Conservation (phyloP, 768 basidiomycete genomes). For the Termitomyces sp. region DNA sequence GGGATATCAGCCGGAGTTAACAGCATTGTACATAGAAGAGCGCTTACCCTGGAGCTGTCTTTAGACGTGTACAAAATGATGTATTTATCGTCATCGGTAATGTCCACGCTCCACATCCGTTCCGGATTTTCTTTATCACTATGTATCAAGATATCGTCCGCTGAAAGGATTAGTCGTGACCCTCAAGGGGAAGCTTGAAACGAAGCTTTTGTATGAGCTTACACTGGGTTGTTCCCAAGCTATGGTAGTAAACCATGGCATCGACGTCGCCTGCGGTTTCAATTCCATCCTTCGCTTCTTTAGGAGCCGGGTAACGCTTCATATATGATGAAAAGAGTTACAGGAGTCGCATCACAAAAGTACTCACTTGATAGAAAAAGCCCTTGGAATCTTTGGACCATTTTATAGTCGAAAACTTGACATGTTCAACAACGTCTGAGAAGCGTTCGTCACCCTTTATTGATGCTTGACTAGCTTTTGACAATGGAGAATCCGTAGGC, state of each 20-base stretch:
- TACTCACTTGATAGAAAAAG: slow-evolving; percentile 73
- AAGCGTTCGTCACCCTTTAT: slow-evolving; percentile 51
- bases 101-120: slow-evolving; percentile 56
- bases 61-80: slow-evolving; percentile 48
- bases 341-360: slow-evolving; percentile 3
- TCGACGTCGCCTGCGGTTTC: slow-evolving; percentile 61
- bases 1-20: background rate
- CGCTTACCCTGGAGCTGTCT: slow-evolving; percentile 60
- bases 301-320: slow-evolving; percentile 55
- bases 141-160: slow-evolving; percentile 65
- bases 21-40: background rate
- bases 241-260: slow-evolving; percentile 77
- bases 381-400: slow-evolving; percentile 82
- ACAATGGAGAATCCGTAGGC: slow-evolving; percentile 55
- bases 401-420: slow-evolving; percentile 69
- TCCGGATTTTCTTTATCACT: slow-evolving; percentile 62
- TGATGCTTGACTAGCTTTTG: slow-evolving; percentile 31
- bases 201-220: slow-evolving; percentile 22
- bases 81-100: slow-evolving; percentile 68
- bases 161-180: slow-evolving; percentile 27
- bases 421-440: slow-evolving; percentile 65
- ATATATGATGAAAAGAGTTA: background rate
- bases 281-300: slow-evolving; percentile 47
- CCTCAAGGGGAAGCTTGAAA: background rate
- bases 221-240: slow-evolving; percentile 69